A percentile compares a stretch with the other conserved stretches of the same genome.
phyloP scores from a whole-genome alignment of 2,329 filamentous ascomycete species.

The Bipolaris bicolor region DNA sequence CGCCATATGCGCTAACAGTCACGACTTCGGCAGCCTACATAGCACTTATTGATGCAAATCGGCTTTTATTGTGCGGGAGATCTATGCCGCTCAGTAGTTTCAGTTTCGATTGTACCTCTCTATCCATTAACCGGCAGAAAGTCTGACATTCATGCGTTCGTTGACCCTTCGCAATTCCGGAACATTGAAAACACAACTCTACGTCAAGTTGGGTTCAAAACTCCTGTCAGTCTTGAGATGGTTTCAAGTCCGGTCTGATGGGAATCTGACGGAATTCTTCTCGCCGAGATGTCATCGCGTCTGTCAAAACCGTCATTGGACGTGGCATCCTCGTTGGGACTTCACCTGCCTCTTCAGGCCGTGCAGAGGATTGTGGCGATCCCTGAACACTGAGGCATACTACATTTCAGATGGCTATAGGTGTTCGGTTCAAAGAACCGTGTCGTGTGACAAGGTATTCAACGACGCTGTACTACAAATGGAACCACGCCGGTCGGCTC shows the following conservation, averaged over 20 bases:
- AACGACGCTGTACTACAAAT: conserved; percentile 29
- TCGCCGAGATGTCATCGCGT: conserved; percentile 28
- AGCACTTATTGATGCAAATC: conserved; percentile 16
- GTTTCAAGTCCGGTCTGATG: conserved; percentile 43
- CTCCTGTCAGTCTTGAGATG: conserved; percentile 32
- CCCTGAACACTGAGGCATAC: not conserved
- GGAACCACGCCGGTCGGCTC: conserved; percentile 15
- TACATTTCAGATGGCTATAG: conserved; percentile 10
- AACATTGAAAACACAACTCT: conserved; percentile 25
- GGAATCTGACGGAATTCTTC: conserved; percentile 30
- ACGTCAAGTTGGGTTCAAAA: conserved; percentile 18
- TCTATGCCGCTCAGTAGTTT: conserved; percentile 29
- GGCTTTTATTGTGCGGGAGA: conserved; percentile 14
- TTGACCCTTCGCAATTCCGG: conserved; percentile 28
- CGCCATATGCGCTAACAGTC: conserved; percentile 4
- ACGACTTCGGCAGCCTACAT: conserved; percentile 9
- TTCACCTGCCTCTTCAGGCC: conserved; percentile 6
- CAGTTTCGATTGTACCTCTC: conserved; percentile 24
- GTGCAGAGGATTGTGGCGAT: conserved; percentile 10
- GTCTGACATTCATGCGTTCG: conserved; percentile 36
- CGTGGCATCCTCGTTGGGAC: conserved; percentile 21
- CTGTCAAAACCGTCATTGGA: conserved; percentile 29
- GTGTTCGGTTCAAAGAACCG: conserved; percentile 29
- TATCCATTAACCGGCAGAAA: conserved; percentile 19
- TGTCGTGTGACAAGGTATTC: conserved; percentile 27